Evolutionary conservation across 441 rosid species (phyloP), one percentile per base, ranked within the genome.

Genomic region (Erysimum cheiri): DNA sequence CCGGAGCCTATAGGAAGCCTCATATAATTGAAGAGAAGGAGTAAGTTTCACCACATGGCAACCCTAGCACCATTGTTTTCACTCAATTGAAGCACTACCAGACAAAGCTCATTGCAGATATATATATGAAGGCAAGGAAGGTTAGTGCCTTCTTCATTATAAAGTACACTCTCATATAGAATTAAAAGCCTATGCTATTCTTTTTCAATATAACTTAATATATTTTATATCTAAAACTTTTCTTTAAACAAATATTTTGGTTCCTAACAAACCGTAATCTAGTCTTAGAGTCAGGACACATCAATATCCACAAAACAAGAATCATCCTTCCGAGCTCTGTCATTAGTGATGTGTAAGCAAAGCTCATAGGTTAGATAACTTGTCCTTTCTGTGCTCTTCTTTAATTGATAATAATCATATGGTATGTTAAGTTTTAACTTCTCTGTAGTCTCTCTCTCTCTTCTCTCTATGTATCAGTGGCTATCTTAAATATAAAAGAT

Each of bases 31-130:
- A 80, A 79, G 75, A 76, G 77, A 32, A 70, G 50, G 64, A 78
- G 71, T 69, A 80, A 78, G 78, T 74, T 64, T 80, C 74, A 82
- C 84, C 84, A 80, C 87, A 78, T 86, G 82, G 85, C 78, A 80
- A 78, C 68, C 77, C 70, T 63, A 69, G 77, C 75, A 73, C 80
- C 84, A 73, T 78, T 68, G 77, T 79, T 79, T 74, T 80, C 84
- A 77, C 68, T 79, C 78, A 77, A 77, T 82, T 81, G 43, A 68
- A 80, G 67, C 75, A 73, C 84, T 80, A 83, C 70, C 70, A 56
- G 89, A 87, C 93, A 85, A 82, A 79, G 62, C 69, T 14, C 81
- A 71, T 79, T 70, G 84, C 85, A 78, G 79, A 78, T 81, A 78
- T 72, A 83, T 73, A 56, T 71, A n/a, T n/a, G 67, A 67, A 83